A percentile compares a stretch with the other conserved stretches of the same genome.
These are phyloP conservation scores for Dictyostelium capitatum DNA, from an alignment of 78 protist species.

Conservation along the genomic window DNA sequence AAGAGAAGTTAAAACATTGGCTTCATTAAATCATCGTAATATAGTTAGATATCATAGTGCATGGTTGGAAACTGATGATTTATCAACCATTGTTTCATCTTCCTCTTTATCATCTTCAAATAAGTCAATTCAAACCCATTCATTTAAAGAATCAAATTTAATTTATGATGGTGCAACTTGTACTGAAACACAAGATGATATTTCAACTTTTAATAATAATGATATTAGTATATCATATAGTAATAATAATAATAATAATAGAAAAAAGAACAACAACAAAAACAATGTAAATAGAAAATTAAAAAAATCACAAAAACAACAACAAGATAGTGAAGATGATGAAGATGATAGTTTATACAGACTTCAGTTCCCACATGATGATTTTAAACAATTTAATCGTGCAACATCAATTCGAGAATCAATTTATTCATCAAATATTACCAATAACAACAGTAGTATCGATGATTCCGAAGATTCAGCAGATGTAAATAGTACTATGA, in stretches of 20 bases:
- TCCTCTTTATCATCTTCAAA: background rate
- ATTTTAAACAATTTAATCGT: constrained; percentile 13
- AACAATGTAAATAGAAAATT: background rate
- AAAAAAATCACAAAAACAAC: background rate
- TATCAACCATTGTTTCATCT: background rate
- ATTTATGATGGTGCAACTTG: no score
- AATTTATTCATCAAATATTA: background rate
- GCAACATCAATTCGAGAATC: constrained; percentile 23
- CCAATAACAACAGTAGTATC: background rate
- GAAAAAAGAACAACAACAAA: background rate
- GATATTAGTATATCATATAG: no score
- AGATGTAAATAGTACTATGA: background rate
- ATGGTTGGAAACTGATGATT: constrained; percentile 74
- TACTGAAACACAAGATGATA: background rate
- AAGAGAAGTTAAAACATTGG: constrained; percentile 84
- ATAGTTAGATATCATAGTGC: constrained; percentile 82
- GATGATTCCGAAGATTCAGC: constrained; percentile 27
- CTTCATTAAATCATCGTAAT: constrained; percentile 75
- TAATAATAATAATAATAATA: background rate
- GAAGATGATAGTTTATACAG: constrained; percentile 40
- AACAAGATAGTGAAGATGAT: background rate
- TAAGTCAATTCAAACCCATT: no score
- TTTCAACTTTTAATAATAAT: no score
- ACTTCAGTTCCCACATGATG: constrained; percentile 65
- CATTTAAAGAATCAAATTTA: no score